Percentiles rank a stretch among this genome's conserved stretches.
Evolutionary conservation across 2,329 filamentous ascomycete species (phyloP).

Genomic region (Alternaria triticina): DNA sequence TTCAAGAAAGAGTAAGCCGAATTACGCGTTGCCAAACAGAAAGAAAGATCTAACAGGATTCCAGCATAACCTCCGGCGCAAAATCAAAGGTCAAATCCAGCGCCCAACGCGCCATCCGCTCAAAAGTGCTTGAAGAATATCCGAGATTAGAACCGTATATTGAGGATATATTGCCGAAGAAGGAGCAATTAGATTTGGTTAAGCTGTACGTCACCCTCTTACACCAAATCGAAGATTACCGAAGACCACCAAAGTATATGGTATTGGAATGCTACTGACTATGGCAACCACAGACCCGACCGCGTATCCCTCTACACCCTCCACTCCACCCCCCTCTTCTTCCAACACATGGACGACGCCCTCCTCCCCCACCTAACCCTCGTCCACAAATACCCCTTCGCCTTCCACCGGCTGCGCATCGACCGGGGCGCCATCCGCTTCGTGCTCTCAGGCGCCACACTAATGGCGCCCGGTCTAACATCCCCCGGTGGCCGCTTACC

Average conservation of each 20-base stretch:
- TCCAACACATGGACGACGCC: conserved; percentile 78
- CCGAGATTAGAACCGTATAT: conserved; percentile 86
- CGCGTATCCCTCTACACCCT: conserved; percentile 88
- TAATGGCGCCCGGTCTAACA: conserved; percentile 96
- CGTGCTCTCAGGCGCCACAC: conserved; percentile 87
- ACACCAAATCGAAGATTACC: too few species aligned
- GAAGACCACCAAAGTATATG: too few species aligned
- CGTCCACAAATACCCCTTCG: conserved; percentile 86
- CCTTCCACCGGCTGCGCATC: conserved; percentile 84
- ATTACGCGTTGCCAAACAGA: neutral
- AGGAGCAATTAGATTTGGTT: conserved; percentile 85
- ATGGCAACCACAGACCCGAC: conserved; percentile 77
- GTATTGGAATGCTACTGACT: too few species aligned
- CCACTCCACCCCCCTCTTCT: conserved; percentile 82
- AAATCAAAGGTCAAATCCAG: conserved; percentile 99
- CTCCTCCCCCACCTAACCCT: conserved; percentile 88
- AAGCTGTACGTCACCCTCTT: conserved; percentile 84
- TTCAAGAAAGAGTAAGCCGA: conserved; percentile 45
- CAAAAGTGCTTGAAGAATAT: conserved; percentile 82
- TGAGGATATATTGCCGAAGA: conserved; percentile 95
- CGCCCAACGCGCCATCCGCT: conserved; percentile 83
- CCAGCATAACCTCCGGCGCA: conserved; percentile 74
- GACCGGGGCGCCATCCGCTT: conserved; percentile 97
- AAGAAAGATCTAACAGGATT: neutral
- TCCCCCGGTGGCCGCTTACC: conserved; percentile 82